Conservation (phyloP, 179 eudicot genomes). For the Spinacia oleracea region DNA sequence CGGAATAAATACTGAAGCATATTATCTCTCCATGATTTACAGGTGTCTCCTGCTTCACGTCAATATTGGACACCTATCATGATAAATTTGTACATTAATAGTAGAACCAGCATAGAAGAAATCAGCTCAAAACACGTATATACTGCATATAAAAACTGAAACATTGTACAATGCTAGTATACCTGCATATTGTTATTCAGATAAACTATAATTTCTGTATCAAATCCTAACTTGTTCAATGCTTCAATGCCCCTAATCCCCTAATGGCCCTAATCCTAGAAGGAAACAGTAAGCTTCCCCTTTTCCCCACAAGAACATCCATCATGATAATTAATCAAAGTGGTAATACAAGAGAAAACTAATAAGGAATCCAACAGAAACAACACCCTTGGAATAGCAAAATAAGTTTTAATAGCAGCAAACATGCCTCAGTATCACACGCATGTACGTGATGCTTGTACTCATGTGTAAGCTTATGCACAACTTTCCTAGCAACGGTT, state of each 20-base stretch:
- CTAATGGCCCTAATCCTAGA: neutral
- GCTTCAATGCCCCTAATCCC: neutral
- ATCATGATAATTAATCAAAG: neutral
- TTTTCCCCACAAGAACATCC: neutral
- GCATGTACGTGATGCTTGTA: conserved; percentile 75
- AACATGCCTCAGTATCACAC: conserved; percentile 93
- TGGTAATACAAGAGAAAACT: neutral
- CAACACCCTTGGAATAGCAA: neutral
- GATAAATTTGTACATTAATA: conserved; percentile 9
- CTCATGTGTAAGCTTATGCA: conserved; percentile 58
- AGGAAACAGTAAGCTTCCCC: neutral
- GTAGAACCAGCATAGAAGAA: conserved; percentile 8
- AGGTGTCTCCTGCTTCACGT: conserved; percentile 95
- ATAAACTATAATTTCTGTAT: neutral
- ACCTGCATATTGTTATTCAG: neutral
- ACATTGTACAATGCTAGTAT: neutral
- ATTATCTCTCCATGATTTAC: conserved; percentile 93
- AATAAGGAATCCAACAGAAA: neutral
- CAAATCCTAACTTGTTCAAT: neutral
- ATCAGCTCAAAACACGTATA: neutral
- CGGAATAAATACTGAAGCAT: conserved; percentile 97
- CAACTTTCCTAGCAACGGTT: conserved; percentile 60
- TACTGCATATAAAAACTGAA: neutral
- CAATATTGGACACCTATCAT: conserved; percentile 79
- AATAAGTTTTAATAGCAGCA: neutral